A percentile compares a stretch with the other conserved stretches of the same genome.
phyloP scores from a whole-genome alignment of 768 basidiomycete genomes.

The Amanita exitialis region DNA sequence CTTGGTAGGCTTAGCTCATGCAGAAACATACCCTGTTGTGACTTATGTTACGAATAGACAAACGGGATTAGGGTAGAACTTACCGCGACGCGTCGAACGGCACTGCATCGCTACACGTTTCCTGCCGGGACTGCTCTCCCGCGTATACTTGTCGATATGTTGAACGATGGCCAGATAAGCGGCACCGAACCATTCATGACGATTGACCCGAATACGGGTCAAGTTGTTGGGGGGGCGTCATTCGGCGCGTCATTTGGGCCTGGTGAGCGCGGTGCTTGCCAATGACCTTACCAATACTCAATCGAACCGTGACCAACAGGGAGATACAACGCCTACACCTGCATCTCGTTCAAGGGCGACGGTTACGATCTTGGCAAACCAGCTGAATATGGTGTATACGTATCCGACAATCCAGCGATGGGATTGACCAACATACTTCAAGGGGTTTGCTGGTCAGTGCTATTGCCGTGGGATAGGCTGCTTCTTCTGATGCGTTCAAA shows the following conservation, averaged over 20 bases:
- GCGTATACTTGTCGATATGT: slow-evolving; percentile 49
- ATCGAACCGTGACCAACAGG: slow-evolving; percentile 15
- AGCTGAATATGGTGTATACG: slow-evolving; percentile 45
- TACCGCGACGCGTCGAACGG: slow-evolving; percentile 48
- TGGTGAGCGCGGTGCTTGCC: slow-evolving; percentile 13
- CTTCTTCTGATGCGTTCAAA: neutral
- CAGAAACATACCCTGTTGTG: neutral
- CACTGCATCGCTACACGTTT: slow-evolving; percentile 51
- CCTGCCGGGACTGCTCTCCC: slow-evolving; percentile 36
- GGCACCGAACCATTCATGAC: slow-evolving; percentile 36
- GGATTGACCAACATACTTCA: slow-evolving; percentile 36
- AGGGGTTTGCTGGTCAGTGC: slow-evolving; percentile 35
- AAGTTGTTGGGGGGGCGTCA: slow-evolving; percentile 36
- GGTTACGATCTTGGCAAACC: slow-evolving; percentile 36
- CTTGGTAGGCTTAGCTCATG: slow-evolving; percentile 23
- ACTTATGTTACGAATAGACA: slow-evolving; percentile 22
- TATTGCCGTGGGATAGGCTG: neutral
- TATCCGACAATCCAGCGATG: slow-evolving; percentile 36
- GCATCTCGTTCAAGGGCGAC: slow-evolving; percentile 50
- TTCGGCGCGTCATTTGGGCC: slow-evolving; percentile 54
- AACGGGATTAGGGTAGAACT: slow-evolving; percentile 49
- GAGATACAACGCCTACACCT: slow-evolving; percentile 46
- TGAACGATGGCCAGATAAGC: slow-evolving; percentile 50
- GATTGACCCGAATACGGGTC: slow-evolving; percentile 36
- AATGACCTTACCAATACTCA: neutral